Conservation (phyloP, 1,284 basidiomycete genomes). For the Heterobasidion irregulare region DNA sequence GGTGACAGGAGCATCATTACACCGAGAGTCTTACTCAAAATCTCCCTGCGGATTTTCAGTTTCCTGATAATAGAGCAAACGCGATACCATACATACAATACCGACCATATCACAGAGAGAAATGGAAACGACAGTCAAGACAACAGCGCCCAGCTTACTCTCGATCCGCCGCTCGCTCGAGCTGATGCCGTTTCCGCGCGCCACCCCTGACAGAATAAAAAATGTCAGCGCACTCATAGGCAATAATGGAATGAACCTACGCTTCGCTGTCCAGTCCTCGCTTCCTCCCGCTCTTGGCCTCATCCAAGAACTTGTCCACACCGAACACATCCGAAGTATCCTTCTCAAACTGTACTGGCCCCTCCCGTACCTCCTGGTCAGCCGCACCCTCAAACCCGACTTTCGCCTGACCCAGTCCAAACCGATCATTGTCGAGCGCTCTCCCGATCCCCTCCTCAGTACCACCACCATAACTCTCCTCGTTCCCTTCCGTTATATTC, state of each 20-base stretch:
- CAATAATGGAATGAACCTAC: slow-evolving; percentile 32
- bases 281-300: slow-evolving; percentile 92
- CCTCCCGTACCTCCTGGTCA: slow-evolving; percentile 77
- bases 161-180: background rate
- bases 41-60: too few species aligned
- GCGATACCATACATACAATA: too few species aligned
- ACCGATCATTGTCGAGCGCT: slow-evolving; percentile 90
- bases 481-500: slow-evolving; percentile 76
- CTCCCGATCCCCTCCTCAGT: slow-evolving; percentile 90
- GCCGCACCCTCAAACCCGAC: slow-evolving; percentile 86
- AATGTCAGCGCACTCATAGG: background rate
- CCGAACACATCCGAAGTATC: slow-evolving; percentile 97
- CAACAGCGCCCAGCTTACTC: background rate
- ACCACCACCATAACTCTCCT: slow-evolving; percentile 88
- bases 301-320: slow-evolving; percentile 94
- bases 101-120: slow-evolving; percentile 1
- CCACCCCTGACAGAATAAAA: background rate
- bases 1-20: too few species aligned
- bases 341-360: slow-evolving; percentile 99
- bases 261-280: slow-evolving; percentile 74
- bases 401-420: slow-evolving; percentile 80
- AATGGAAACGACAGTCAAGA: slow-evolving; percentile 8
- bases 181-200: background rate
- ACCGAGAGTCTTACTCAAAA: too few species aligned
- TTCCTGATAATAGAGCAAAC: too few species aligned